These are phyloP conservation scores for Pelargonium fulgidum DNA, from an alignment of 441 rosid genomes.

Conservation along the genomic window DNA sequence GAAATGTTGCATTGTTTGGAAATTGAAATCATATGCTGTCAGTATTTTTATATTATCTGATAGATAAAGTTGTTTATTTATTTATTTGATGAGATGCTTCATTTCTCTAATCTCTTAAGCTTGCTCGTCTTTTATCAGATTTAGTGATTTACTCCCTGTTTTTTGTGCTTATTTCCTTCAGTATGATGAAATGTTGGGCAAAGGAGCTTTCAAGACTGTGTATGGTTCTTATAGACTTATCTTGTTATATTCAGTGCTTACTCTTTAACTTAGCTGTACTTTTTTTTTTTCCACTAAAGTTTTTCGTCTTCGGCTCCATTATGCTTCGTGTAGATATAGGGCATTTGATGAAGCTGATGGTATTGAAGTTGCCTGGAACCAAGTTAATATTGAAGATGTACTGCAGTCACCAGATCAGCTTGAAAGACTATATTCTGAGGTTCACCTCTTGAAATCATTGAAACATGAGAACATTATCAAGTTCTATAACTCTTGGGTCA, in stretches of 20 bases:
- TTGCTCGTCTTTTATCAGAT: background rate
- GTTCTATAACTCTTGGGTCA: slow-evolving; percentile 65
- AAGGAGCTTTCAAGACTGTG: slow-evolving; percentile 91
- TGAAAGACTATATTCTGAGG: slow-evolving; percentile 63
- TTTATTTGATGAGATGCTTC: background rate
- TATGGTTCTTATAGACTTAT: slow-evolving; percentile 37
- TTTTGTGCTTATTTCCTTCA: slow-evolving; percentile 26
- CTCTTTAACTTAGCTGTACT: too few relatives aligned
- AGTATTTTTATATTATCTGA: too few relatives aligned
- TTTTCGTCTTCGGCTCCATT: slow-evolving; percentile 11
- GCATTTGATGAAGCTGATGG: slow-evolving; percentile 76
- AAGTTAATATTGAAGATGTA: slow-evolving; percentile 52
- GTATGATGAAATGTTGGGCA: slow-evolving; percentile 71
- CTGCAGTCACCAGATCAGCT: slow-evolving; percentile 59
- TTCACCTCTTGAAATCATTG: slow-evolving; percentile 56
- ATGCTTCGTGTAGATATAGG: slow-evolving; percentile 40
- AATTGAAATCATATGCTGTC: too few relatives aligned
- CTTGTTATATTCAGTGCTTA: background rate
- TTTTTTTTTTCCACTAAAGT: background rate
- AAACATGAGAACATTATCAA: slow-evolving; percentile 64
- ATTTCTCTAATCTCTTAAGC: background rate
- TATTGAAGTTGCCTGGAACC: slow-evolving; percentile 83
- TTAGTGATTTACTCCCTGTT: slow-evolving; percentile 11
- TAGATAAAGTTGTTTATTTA: background rate
- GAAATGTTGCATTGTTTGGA: too few relatives aligned